Base-by-base conservation (phyloP, 345 rosid species). In the Kandelia obovata region DNA sequence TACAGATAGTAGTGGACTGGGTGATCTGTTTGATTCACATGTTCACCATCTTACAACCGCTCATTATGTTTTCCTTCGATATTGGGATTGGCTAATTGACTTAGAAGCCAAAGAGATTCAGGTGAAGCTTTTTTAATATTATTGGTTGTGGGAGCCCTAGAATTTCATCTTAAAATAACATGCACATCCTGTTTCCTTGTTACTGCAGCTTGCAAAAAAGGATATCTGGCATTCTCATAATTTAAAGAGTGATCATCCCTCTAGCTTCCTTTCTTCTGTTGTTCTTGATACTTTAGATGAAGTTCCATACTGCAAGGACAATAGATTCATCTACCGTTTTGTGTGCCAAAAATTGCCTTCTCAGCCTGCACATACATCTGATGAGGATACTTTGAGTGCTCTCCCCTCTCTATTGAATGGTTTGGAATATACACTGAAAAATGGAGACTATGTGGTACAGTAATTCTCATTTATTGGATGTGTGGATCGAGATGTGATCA, bases 391-490 rank as follows among this genome's bases (percentile, higher is more conserved):
- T 34, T 68, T 37, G 16, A 66, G 57, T 74, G 72, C 70, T 57
- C 75, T 53, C 32, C 53, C 75, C 75, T 64, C 81, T 70, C 69
- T 77, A 35, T 61, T 61, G 58, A 82, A 85, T 75, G 84, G 79
- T 80, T 72, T 88, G 73, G 84, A 83, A 73, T 76, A 86, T 82
- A 76, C 76, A 19, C 92, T 95, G 58, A 87, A 73, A 87, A 77
- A 64, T 73, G 99, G 99, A 75, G 99, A 92, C 74, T 83, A 83
- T 71, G 99, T 95, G 96, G 97, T 95, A 89, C 55, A 21, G 21
- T 63, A 62, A 21, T 64, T 80, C 63, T 73, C 62, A 23, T 61
- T 11, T 59, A 25, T 53, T n/a, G 46, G 62, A n/a, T 30, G 53
- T 53, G n/a, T 23, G 23, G 58, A 2, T 4, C 28, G 2, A 8